A percentile compares a stretch with the other conserved stretches of the same genome.
phyloP scores from a whole-genome alignment of 2,329 filamentous ascomycete genomes.

The Colletotrichum neosansevieriae region DNA sequence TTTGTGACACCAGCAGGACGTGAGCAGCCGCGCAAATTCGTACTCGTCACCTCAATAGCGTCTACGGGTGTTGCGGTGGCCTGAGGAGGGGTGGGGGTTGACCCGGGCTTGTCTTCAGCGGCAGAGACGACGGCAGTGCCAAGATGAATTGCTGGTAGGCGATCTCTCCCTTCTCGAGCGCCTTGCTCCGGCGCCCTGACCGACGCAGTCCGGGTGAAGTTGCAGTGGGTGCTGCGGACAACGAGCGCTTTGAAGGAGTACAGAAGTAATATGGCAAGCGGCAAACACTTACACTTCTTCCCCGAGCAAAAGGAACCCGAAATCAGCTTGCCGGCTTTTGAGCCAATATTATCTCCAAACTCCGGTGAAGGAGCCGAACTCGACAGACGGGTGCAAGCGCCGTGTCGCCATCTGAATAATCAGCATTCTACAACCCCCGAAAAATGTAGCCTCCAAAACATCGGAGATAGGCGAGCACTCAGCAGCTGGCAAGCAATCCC shows the following conservation, averaged over 20 bases:
- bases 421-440: neutral
- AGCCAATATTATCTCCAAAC: slow-evolving; percentile 5
- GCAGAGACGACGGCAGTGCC: slow-evolving; percentile 6
- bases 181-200: too few species aligned
- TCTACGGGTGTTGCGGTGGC: too few species aligned
- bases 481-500: neutral
- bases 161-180: too few species aligned
- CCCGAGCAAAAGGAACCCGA: too few species aligned
- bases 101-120: neutral
- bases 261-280: too few species aligned
- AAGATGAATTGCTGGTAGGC: neutral
- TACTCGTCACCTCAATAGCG: too few species aligned
- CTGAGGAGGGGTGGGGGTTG: neutral
- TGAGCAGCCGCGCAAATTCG: too few species aligned
- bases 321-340: neutral
- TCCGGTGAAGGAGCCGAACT: neutral
- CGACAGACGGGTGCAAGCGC: neutral
- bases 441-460: neutral
- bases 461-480: slow-evolving; percentile 12
- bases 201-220: too few species aligned
- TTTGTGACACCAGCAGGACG: too few species aligned
- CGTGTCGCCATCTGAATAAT: neutral
- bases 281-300: too few species aligned
- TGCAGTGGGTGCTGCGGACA: too few species aligned
- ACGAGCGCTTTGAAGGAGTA: too few species aligned